Evolutionary conservation across 139 green algal genomes (phyloP), one percentile per base, ranked within the genome.

Genomic region (Volvox africanus): DNA sequence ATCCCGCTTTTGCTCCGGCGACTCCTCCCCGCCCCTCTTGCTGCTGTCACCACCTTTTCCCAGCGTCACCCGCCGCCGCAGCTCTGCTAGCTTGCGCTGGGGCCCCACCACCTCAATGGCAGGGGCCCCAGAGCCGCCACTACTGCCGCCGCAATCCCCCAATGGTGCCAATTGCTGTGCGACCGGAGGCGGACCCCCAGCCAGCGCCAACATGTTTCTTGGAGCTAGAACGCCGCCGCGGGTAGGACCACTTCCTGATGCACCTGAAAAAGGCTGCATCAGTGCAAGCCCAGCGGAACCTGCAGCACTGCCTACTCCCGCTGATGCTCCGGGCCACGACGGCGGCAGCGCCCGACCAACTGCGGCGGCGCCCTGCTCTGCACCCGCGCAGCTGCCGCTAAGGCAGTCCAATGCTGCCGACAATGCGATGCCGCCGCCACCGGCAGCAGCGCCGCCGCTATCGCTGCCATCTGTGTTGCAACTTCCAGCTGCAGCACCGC

Each of bases 11-110:
- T 24, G 76, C 21, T 82, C 33, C 11, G 76, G 76, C 36, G 36
- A 84, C 13, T 37, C 1, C 19, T 22, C 76, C 32, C 32, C 32
- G 55, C 76, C 75, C 77, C 37, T 28, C 16, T 61, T 86, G 80
- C 55, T 61, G 80, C 55, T 73, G 32, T 61, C 80, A 28, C 36
- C 78, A 35, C 2, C 78, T 28, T 16, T 32, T 2, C 80, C 55
- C 50, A 44, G 28, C 11, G 67, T 65, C 36, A n/a, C 83, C 14
- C 85, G 28, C 44, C 85, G 85, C 18, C n/a, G 44, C 12, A 61
- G 69, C 69, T 89, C 85, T 50, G 37, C 85, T 26, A 89, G 37
- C 85, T 62, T 37, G 26, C 71, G 85, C n/a, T 55, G 69, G 18
- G 85, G 85, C 0, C 69, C 85, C 36, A 89, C 85, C 37, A 89